These are phyloP conservation scores for Naganishia randhawae DNA, from an alignment of 768 basidiomycete genomes.

Conservation along the genomic window DNA sequence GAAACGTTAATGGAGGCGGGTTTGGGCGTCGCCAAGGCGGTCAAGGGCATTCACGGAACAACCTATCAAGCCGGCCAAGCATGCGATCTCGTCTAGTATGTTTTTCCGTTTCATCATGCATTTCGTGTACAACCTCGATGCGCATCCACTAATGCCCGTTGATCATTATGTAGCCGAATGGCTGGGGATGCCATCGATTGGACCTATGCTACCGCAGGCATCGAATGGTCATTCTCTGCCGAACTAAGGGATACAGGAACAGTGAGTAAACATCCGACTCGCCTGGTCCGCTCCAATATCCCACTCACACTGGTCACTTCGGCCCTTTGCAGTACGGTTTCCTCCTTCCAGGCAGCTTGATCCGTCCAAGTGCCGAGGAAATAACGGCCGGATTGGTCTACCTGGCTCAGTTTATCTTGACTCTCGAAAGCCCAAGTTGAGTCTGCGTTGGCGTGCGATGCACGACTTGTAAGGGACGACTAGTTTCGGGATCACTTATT, in stretches of 20 bases:
- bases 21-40: slow-evolving; percentile 62
- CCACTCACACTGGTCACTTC: slow-evolving; percentile 14
- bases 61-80: slow-evolving; percentile 57
- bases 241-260: slow-evolving; percentile 70
- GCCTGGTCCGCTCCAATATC: background rate
- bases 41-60: slow-evolving; percentile 59
- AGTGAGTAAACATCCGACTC: slow-evolving; percentile 53
- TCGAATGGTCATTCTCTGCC: slow-evolving; percentile 64
- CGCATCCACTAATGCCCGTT: slow-evolving; percentile 15
- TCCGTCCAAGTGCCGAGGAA: slow-evolving; percentile 76
- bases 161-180: slow-evolving; percentile 45
- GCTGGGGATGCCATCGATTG: slow-evolving; percentile 68
- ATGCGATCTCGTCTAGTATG: slow-evolving; percentile 50
- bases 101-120: background rate
- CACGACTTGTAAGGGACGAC: background rate
- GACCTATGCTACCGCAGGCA: slow-evolving; percentile 59
- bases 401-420: slow-evolving; percentile 63
- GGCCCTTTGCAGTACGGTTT: slow-evolving; percentile 64
- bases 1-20: slow-evolving; percentile 74
- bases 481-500: background rate
- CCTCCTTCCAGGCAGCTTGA: slow-evolving; percentile 66
- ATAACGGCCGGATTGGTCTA: slow-evolving; percentile 64
- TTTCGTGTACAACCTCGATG: slow-evolving; percentile 31
- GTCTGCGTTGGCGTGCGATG: too few relatives aligned
- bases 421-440: slow-evolving; percentile 16